Evolutionary conservation across 352 stramenopile genomes (phyloP), one percentile per base, ranked within the genome.

Genomic region (Phytophthora pini): DNA sequence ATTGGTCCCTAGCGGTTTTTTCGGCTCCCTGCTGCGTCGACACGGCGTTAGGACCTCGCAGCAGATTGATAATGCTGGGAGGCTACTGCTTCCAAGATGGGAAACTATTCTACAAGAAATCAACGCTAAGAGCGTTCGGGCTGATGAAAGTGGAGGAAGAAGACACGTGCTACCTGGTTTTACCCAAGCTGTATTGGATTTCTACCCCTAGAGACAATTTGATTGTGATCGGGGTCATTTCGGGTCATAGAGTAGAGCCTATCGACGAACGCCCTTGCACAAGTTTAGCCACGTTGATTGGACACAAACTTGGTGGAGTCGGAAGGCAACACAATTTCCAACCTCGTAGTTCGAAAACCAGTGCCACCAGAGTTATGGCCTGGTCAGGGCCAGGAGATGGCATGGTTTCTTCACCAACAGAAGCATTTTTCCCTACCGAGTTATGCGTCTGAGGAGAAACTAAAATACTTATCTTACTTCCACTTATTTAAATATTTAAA

Each of bases 141-240:
- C 13, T 61, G 31, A 15, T 61, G 20, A 54, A 39, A 39, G 44
- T 46, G 41, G 43, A 61, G 31, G 31, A 61, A 9, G 10, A 55
- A 31, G 29, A 44, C 4, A 15, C 6, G 10, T 31, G 52, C 12
- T 61, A 54, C 27, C 20, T 61, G 20, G 20, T 61, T 27, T 9
- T 61, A 15, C 20, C 36, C 20, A 54, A 55, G 11, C 27, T 61
- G 20, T 13, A 55, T 20, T 45, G 54, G 41, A 34, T 61, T 36
- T 15, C 41, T 11, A 32, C 15, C 17, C 54, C 54, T 3, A 31
- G 10, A n/a, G 31, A 61, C 15, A 55, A 34, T 34, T 61, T 61
- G 9, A 38, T 61, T 27, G 43, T 44, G 15, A 39, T 61, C 11
- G 54, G 41, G 27, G 29, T 31, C n/a, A 54, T 54, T 29, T 34